Evolutionary conservation across 2,329 filamentous ascomycete genomes (phyloP).

Genomic region (Purpureocillium takamizusanense): DNA sequence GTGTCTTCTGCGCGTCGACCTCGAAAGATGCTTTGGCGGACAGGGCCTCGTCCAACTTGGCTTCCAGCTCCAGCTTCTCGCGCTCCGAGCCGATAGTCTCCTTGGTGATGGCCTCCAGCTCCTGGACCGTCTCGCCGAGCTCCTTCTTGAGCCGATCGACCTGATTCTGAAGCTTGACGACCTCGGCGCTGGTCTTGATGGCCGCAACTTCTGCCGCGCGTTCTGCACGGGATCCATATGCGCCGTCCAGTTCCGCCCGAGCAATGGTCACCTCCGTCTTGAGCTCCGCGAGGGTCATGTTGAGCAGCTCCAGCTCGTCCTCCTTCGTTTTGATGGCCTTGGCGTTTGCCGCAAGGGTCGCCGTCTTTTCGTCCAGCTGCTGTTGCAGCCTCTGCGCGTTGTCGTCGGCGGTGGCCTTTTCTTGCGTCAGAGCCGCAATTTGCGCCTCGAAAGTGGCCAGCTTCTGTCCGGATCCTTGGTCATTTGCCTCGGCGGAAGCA

Average conservation of each 20-base stretch:
- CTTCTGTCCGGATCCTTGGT: slow-evolving; percentile 24
- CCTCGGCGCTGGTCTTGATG: slow-evolving; percentile 37
- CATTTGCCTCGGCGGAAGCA: slow-evolving; percentile 25
- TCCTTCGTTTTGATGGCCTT: slow-evolving; percentile 39
- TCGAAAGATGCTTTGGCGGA: slow-evolving; percentile 27
- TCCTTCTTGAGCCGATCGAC: slow-evolving; percentile 41
- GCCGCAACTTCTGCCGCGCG: slow-evolving; percentile 49
- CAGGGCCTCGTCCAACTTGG: slow-evolving; percentile 24
- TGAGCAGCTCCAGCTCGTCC: slow-evolving; percentile 39
- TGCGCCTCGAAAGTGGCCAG: slow-evolving; percentile 20
- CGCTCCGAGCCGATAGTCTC: slow-evolving; percentile 41
- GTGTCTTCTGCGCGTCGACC: slow-evolving; percentile 26
- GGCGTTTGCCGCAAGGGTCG: slow-evolving; percentile 21
- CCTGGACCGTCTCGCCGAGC: slow-evolving; percentile 39
- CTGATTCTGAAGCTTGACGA: slow-evolving; percentile 35
- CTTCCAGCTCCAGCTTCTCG: slow-evolving; percentile 36
- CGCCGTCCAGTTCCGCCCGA: slow-evolving; percentile 52
- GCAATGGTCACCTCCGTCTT: slow-evolving; percentile 54
- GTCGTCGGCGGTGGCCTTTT: slow-evolving; percentile 18
- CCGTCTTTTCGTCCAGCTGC: slow-evolving; percentile 11
- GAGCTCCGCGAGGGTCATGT: slow-evolving; percentile 44
- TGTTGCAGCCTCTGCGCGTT: slow-evolving; percentile 16
- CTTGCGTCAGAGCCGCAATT: slow-evolving; percentile 18
- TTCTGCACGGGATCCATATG: slow-evolving; percentile 50
- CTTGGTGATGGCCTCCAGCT: slow-evolving; percentile 43